Evolutionary conservation across 1,139 yeast species (phyloP).

Genomic region (Geotrichum siamense): DNA sequence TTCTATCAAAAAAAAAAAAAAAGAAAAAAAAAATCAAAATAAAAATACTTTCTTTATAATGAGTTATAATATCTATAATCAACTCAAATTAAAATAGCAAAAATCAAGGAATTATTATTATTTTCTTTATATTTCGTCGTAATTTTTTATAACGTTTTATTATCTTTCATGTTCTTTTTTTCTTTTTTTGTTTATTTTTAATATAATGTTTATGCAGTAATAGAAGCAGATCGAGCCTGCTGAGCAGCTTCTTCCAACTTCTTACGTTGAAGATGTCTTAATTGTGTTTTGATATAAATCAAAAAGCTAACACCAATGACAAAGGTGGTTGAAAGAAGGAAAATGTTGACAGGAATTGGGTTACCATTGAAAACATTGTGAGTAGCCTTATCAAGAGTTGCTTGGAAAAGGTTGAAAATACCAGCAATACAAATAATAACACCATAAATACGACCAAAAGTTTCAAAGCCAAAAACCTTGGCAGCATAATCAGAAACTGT

Average conservation of each 20-base stretch:
- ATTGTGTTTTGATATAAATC: slow-evolving; percentile 49
- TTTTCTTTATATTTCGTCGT: too few relatives aligned
- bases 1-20: not conserved
- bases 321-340: slow-evolving; percentile 48
- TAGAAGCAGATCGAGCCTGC: too few relatives aligned
- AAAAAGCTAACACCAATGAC: slow-evolving; percentile 50
- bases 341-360: slow-evolving; percentile 67
- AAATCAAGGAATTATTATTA: too few relatives aligned
- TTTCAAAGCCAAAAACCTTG: slow-evolving; percentile 85
- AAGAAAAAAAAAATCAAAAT: not conserved
- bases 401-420: slow-evolving; percentile 63
- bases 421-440: slow-evolving; percentile 77
- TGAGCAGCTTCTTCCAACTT: slow-evolving; percentile 60
- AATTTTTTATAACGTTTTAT: too few relatives aligned
- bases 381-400: slow-evolving; percentile 59
- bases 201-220: slow-evolving; percentile 31
- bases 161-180: slow-evolving; percentile 6
- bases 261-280: slow-evolving; percentile 43
- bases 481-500: slow-evolving; percentile 88
- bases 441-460: slow-evolving; percentile 91
- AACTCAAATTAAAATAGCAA: too few relatives aligned
- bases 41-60: slow-evolving; percentile 23
- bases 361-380: slow-evolving; percentile 61
- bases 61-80: slow-evolving; percentile 7
- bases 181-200: not conserved